Evolutionary conservation across 2,329 filamentous ascomycete species (phyloP).

Genomic region (Lachnellula subtilissima): DNA sequence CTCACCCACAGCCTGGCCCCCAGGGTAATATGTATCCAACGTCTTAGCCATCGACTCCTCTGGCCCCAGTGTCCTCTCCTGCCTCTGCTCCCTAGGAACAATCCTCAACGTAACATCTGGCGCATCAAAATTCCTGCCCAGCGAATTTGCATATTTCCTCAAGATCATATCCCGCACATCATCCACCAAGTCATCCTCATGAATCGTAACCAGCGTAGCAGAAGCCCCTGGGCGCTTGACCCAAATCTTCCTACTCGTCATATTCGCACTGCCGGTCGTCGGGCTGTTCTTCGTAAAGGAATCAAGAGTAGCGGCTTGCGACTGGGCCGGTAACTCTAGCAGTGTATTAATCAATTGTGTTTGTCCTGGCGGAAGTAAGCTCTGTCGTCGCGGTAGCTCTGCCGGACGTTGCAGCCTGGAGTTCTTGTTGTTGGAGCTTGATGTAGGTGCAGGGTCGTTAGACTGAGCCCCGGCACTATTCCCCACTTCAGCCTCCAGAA

Average conservation of each 20-base stretch:
- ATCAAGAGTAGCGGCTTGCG: slow-evolving; percentile 31
- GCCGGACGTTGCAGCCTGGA: slow-evolving; percentile 15
- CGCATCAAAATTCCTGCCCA: slow-evolving; percentile 83
- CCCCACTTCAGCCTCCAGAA: slow-evolving; percentile 6
- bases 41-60: slow-evolving; percentile 79
- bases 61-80: slow-evolving; percentile 70
- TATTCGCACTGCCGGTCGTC: slow-evolving; percentile 33
- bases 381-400: slow-evolving; percentile 34
- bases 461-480: background rate
- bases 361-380: slow-evolving; percentile 42
- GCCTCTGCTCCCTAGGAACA: slow-evolving; percentile 59
- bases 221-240: slow-evolving; percentile 83
- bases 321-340: slow-evolving; percentile 39
- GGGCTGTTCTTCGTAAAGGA: slow-evolving; percentile 30
- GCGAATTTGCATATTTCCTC: slow-evolving; percentile 87
- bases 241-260: slow-evolving; percentile 82
- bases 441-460: background rate
- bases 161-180: slow-evolving; percentile 90
- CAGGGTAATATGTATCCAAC: slow-evolving; percentile 78
- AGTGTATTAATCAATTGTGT: slow-evolving; percentile 48
- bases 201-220: slow-evolving; percentile 78
- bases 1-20: slow-evolving; percentile 82
- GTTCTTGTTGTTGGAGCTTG: slow-evolving; percentile 4
- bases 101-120: slow-evolving; percentile 84
- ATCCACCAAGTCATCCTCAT: slow-evolving; percentile 87